phyloP scores from a whole-genome alignment of 495 filamentous ascomycete genomes.

The Choiromyces venosus region DNA sequence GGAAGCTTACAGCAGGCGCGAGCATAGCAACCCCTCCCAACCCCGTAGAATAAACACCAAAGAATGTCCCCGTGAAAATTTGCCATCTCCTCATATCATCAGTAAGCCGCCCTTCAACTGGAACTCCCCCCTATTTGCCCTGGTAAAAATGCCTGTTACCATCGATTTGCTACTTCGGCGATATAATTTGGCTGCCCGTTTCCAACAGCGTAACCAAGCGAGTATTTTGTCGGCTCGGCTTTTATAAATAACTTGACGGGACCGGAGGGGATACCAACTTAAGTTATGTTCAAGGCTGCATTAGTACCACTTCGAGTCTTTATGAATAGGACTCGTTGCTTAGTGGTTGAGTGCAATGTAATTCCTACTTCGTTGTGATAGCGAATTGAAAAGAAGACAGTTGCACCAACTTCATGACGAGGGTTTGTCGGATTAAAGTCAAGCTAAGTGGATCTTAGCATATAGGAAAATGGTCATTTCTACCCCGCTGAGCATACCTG shows the following conservation, averaged over 20 bases:
- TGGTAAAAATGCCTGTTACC: conserved; percentile 16
- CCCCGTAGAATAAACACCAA: conserved; percentile 33
- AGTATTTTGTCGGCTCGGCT: conserved; percentile 25
- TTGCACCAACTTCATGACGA: conserved; percentile 25
- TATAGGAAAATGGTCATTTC: background rate
- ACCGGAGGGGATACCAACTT: conserved; percentile 17
- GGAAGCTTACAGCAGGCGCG: conserved; percentile 15
- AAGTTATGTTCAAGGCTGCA: conserved; percentile 17
- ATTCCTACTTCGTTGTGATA: conserved; percentile 30
- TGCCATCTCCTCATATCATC: no score
- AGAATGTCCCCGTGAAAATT: conserved; percentile 25
- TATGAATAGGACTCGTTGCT: conserved; percentile 16
- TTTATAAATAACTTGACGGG: conserved; percentile 25
- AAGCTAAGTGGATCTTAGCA: background rate
- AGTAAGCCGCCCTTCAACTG: background rate
- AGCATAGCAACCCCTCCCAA: conserved; percentile 26
- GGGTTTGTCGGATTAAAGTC: conserved; percentile 28
- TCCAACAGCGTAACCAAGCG: conserved; percentile 26
- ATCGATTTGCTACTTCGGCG: conserved; percentile 13
- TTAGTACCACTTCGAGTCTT: conserved; percentile 8
- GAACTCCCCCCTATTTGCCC: no score
- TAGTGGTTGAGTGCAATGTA: conserved; percentile 22
- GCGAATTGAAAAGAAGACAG: conserved; percentile 27
- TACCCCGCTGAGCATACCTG: conserved; percentile 12
- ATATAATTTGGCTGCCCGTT: conserved; percentile 16